Conservation (phyloP, 352 stramenopile genomes). For the Elongisporangium prolatum region DNA sequence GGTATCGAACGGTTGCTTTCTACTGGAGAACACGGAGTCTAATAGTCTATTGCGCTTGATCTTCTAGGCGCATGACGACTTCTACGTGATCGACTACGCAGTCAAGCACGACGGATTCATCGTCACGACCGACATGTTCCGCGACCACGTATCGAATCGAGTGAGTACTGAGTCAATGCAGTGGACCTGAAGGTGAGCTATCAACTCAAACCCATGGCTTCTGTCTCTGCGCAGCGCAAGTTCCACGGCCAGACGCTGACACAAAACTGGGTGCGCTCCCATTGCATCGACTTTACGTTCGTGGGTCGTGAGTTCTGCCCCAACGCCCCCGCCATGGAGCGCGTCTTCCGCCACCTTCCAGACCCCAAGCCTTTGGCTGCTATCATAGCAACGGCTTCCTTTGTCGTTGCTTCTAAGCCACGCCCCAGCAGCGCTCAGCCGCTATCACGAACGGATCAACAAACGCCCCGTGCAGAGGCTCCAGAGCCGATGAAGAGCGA, state of each 20-base stretch:
- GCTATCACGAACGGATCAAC: background rate
- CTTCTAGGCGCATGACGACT: constrained; percentile 82
- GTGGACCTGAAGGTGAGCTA: background rate
- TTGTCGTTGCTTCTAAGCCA: background rate
- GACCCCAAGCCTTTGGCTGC: background rate
- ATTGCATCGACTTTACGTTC: constrained; percentile 88
- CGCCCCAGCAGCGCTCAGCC: constrained; percentile 10
- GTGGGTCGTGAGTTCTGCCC: constrained; percentile 87
- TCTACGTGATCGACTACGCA: constrained; percentile 90
- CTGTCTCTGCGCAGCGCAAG: constrained; percentile 27
- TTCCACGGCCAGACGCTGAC: constrained; percentile 66
- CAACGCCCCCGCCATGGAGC: constrained; percentile 81
- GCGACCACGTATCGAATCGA: constrained; percentile 82
- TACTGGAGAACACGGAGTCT: background rate
- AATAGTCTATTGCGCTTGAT: background rate
- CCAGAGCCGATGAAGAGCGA: constrained; percentile 10
- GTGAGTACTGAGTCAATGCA: constrained; percentile 13
- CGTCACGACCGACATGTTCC: constrained; percentile 91
- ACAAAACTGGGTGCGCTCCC: constrained; percentile 50
- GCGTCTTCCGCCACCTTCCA: constrained; percentile 32
- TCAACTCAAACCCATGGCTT: background rate
- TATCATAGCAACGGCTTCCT: constrained; percentile 8
- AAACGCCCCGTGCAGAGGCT: constrained; percentile 1
- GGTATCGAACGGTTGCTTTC: constrained; percentile 6
- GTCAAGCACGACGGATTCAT: constrained; percentile 86